Evolutionary conservation across 2,329 filamentous ascomycete species (phyloP), one percentile per base, ranked within the genome.

Genomic region (Penicillium sp.): DNA sequence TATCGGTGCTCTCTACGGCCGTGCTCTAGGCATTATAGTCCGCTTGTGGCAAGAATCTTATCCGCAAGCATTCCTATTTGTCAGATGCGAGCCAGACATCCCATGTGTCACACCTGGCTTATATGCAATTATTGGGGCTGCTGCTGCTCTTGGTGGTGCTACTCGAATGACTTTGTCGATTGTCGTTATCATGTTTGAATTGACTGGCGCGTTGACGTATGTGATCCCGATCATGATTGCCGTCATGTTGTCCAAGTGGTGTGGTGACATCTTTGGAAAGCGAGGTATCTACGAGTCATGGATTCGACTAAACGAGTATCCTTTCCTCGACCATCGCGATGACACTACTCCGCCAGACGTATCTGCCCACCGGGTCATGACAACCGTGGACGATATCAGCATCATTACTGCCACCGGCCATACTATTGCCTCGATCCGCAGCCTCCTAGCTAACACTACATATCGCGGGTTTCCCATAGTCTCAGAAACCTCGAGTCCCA

Each of bases 131-230:
- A 89, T 99, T 61, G 94, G 94, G 35, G 94, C 94, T 0, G 93
- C 94, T 0, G 93, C 94, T 4, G 91, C 93, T n/a, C 85, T 99
- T 2, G 91, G 90, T 6, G 94, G 94, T 48, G 91, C 95, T 37
- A 97, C 93, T 19, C 86, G 93, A 65, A 95, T 99, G 87, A 99
- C 94, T 0, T 92, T 97, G 12, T 97, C 93, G 13, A 97, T 99
- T 65, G 93, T 99, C 5, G 94, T 97, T 69, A 99, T 99, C 78
- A 97, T 97, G 89, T 99, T 99, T 71, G 94, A 99, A 79, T 87
- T 99, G 56, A 99, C 94, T 0, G 94, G 94, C 52, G 94, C 94
- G 1, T 83, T 99, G 29, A 96, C 92, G 0, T 97, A 97, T 71
- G 93, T 99, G 49, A 85, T 99, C 8, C 94, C 94, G 54, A 99